Base-by-base conservation (phyloP, 169 alveolate genomes). In the Cystoisospora suis region DNA sequence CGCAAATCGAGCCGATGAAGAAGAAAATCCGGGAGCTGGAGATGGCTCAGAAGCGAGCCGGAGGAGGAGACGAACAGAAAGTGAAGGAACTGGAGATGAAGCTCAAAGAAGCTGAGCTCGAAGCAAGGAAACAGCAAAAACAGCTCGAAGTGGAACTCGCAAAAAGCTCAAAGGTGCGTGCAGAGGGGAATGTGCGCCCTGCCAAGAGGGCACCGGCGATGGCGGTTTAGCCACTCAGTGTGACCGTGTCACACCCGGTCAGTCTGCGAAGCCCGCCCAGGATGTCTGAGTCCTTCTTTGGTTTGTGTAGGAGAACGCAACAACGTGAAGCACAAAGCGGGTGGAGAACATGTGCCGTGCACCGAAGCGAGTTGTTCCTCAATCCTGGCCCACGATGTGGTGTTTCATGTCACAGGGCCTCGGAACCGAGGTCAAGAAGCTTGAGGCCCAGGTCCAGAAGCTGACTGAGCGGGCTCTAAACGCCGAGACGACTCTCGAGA, bases 41-140 rank as follows among this genome's bases (percentile, higher is more conserved):
- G 77, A 59, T 42, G 42, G 61, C 72, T 40, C 72, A 49, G 42
- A 45, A 34, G 6, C 40, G 89, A 0, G 89, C 80, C 23, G 80
- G 61, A 4, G 89, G 81, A 20, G 85, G 49, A 5, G 70, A 75
- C 58, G 69, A 87, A 36, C 59, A 87, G 86, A 75, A 38, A 20
- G 40, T 47, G 56, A 44, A 72, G 86, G 77, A 27, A 45, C 77
- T 70, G 75, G 86, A 87, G 77, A 45, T 47, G 86, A 65, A 69
- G 32, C 58, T 70, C 49, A 70, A 87, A 45, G 91, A 87, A n/a
- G 86, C 85, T 3, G 86, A 87, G 44, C 77, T 86, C 1, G 77
- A 46, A 40, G 44, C 45, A 15, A 23, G 45, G 3, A 42, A 49
- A 17, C 65, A 87, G 38, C 91, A 40, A 29, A 70, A 72, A 17